Evolutionary conservation across 2,329 filamentous ascomycete species (phyloP).

Genomic region (Acarospora socialis): DNA sequence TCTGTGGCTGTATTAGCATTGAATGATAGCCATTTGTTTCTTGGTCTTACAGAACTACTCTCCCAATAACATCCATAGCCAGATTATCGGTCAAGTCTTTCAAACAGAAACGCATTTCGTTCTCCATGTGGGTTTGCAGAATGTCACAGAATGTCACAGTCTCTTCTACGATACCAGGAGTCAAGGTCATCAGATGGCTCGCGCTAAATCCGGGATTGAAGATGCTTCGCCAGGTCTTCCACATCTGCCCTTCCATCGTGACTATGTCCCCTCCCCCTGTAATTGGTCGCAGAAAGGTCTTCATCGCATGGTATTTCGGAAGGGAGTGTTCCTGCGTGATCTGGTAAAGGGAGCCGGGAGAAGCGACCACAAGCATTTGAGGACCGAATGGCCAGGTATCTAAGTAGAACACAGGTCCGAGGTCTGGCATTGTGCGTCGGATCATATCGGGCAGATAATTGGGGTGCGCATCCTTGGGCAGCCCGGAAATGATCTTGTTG

Average conservation of each 20-base stretch:
- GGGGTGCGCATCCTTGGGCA: slow-evolving; percentile 14
- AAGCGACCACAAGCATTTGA: slow-evolving; percentile 13
- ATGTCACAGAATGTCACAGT: slow-evolving; percentile 15
- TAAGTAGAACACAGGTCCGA: slow-evolving; percentile 16
- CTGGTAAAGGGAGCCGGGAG: slow-evolving; percentile 14
- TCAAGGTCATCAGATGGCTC: slow-evolving; percentile 17
- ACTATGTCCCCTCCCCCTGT: slow-evolving; percentile 15
- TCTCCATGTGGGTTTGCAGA: slow-evolving; percentile 13
- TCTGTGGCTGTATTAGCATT: background rate
- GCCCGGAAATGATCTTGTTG: slow-evolving; percentile 10
- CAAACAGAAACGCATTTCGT: slow-evolving; percentile 16
- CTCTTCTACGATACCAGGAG: slow-evolving; percentile 19
- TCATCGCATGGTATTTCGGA: slow-evolving; percentile 13
- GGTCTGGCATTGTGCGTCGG: slow-evolving; percentile 12
- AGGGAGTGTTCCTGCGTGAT: slow-evolving; percentile 14
- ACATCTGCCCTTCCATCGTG: slow-evolving; percentile 16
- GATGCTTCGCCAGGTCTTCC: slow-evolving; percentile 19
- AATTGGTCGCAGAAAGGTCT: slow-evolving; percentile 11
- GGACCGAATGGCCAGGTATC: slow-evolving; percentile 16
- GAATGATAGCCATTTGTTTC: background rate
- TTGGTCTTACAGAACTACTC: slow-evolving; percentile 4
- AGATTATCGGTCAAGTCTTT: slow-evolving; percentile 17
- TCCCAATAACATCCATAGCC: slow-evolving; percentile 12
- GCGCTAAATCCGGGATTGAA: slow-evolving; percentile 22
- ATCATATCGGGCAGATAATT: slow-evolving; percentile 15